Evolutionary conservation across 2,329 filamentous ascomycete species (phyloP).

Genomic region (Pseudogymnoascus destructans): DNA sequence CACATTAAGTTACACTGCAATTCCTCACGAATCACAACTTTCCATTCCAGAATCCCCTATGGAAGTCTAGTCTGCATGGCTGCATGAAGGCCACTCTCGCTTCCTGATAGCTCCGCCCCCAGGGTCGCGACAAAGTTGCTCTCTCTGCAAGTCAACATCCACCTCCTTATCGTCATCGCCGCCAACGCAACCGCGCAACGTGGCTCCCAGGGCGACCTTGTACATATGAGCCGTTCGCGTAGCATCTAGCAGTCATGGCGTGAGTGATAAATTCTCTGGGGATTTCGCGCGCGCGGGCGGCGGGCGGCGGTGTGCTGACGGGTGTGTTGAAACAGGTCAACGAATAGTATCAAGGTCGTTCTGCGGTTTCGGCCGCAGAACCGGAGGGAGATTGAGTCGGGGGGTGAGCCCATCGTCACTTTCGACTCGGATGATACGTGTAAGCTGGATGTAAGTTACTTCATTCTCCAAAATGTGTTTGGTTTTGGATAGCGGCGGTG

Average conservation of each 20-base stretch:
- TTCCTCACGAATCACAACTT: background rate
- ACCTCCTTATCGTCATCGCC: conserved; percentile 9
- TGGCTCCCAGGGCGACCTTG: conserved; percentile 4
- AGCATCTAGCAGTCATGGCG: conserved; percentile 7
- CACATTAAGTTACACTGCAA: background rate
- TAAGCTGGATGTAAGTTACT: conserved; percentile 58
- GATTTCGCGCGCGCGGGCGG: background rate
- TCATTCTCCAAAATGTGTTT: background rate
- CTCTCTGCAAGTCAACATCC: background rate
- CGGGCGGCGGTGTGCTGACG: background rate
- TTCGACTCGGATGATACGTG: conserved; percentile 88
- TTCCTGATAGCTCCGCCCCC: background rate
- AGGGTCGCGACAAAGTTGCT: no score
- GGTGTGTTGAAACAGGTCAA: conserved; percentile 21
- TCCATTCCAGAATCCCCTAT: background rate
- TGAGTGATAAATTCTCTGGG: background rate
- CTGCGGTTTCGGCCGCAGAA: conserved; percentile 97
- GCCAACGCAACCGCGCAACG: background rate
- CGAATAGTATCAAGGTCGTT: conserved; percentile 72
- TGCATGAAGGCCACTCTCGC: conserved; percentile 5
- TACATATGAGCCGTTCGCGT: background rate
- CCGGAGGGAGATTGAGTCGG: conserved; percentile 77
- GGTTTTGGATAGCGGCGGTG: background rate
- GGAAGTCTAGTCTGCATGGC: background rate
- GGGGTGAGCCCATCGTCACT: conserved; percentile 79